Conservation (phyloP, 805 yeast species). For the Saccharomycopsis schoenii region DNA sequence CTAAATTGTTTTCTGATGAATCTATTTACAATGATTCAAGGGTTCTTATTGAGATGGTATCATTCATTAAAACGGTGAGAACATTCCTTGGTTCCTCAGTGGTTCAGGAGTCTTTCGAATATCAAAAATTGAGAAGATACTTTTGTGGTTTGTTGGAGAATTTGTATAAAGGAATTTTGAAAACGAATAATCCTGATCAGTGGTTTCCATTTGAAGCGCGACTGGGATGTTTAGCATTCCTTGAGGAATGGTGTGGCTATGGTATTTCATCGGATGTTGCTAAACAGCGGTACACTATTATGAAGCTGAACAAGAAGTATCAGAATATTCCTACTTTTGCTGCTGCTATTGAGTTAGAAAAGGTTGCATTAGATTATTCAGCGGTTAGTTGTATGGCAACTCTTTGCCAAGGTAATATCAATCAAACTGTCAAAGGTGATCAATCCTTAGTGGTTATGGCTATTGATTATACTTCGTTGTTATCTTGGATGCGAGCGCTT, state of each 20-base stretch:
- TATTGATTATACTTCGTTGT: constrained; percentile 58
- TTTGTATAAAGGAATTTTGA: constrained; percentile 48
- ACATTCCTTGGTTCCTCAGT: constrained; percentile 43
- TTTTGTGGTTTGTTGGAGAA: constrained; percentile 77
- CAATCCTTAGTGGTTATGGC: constrained; percentile 46
- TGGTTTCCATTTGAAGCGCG: constrained; percentile 86
- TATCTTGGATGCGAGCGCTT: constrained; percentile 75
- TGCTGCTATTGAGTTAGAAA: constrained; percentile 27
- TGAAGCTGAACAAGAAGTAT: constrained; percentile 35
- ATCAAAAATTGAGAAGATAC: constrained; percentile 69
- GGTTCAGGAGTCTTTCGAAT: constrained; percentile 57
- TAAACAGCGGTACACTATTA: constrained; percentile 53
- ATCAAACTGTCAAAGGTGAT: constrained; percentile 35
- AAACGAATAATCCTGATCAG: constrained; percentile 33
- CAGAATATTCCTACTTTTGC: constrained; percentile 24
- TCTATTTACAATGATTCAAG: constrained; percentile 53
- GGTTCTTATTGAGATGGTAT: constrained; percentile 54
- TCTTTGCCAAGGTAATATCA: constrained; percentile 65
- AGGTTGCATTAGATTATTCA: constrained; percentile 53
- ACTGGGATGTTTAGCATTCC: constrained; percentile 66
- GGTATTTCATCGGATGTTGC: constrained; percentile 57
- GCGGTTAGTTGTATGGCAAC: constrained; percentile 80
- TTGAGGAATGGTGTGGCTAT: constrained; percentile 93
- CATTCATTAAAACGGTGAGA: constrained; percentile 53
- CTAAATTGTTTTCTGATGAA: constrained; percentile 45